phyloP scores from a whole-genome alignment of 1,284 basidiomycete genomes.

The Neolentinus lepideus region DNA sequence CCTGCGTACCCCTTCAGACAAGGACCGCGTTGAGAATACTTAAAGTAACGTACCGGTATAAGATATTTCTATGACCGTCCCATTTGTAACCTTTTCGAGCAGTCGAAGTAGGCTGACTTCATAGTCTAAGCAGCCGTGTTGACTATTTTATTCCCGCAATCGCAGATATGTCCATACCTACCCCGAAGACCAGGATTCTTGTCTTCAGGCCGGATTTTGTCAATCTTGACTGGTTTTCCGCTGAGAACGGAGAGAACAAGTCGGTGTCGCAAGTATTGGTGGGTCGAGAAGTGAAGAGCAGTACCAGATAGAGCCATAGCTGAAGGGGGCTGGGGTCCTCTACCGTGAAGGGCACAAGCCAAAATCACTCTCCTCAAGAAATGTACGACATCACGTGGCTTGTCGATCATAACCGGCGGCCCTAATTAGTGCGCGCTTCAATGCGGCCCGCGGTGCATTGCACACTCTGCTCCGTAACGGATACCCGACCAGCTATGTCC shows the following conservation, averaged over 20 bases:
- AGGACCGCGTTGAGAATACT: neutral
- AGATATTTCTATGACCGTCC: slow-evolving; percentile 92
- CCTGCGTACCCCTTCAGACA: slow-evolving; percentile 37
- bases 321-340: neutral
- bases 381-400: neutral
- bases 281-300: slow-evolving; percentile 64
- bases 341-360: neutral
- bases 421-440: neutral
- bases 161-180: slow-evolving; percentile 22
- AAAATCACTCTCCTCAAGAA: neutral
- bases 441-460: neutral
- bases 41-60: slow-evolving; percentile 66
- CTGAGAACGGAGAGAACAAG: slow-evolving; percentile 86
- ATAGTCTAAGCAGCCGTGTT: slow-evolving; percentile 52
- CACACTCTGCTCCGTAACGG: slow-evolving; percentile 5
- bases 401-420: neutral
- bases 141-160: slow-evolving; percentile 3
- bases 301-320: slow-evolving; percentile 34
- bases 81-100: slow-evolving; percentile 92
- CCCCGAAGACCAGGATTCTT: slow-evolving; percentile 91
- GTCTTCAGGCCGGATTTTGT: slow-evolving; percentile 87
- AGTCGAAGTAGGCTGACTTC: slow-evolving; percentile 90
- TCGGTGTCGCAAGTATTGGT: slow-evolving; percentile 80
- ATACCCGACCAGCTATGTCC: slow-evolving; percentile 5
- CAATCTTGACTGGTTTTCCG: slow-evolving; percentile 81